phyloP scores from a whole-genome alignment of 2,329 filamentous ascomycete genomes.

The Cordyceps tenuipes region DNA sequence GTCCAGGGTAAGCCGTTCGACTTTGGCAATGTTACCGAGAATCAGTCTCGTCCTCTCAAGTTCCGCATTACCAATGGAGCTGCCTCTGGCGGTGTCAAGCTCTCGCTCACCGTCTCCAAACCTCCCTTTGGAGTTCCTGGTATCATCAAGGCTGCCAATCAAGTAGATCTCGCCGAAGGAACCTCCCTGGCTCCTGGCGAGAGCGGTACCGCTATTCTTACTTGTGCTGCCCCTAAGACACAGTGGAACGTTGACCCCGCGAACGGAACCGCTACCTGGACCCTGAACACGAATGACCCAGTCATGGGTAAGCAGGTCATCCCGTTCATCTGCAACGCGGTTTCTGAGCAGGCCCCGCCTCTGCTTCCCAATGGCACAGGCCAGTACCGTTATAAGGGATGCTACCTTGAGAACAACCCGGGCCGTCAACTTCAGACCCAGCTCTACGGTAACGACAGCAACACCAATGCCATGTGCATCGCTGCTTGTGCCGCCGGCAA shows the following conservation, averaged over 20 bases:
- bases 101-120: constrained; percentile 52
- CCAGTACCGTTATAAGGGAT: constrained; percentile 45
- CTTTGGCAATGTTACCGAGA: constrained; percentile 48
- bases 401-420: constrained; percentile 48
- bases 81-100: constrained; percentile 32
- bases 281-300: constrained; percentile 48
- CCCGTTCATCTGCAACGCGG: constrained; percentile 42
- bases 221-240: constrained; percentile 46
- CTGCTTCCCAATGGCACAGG: constrained; percentile 34
- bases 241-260: constrained; percentile 49
- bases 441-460: constrained; percentile 31
- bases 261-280: constrained; percentile 41
- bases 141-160: constrained; percentile 45
- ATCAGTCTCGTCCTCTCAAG: constrained; percentile 36
- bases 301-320: constrained; percentile 43
- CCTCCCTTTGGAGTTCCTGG: constrained; percentile 48
- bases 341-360: constrained; percentile 45
- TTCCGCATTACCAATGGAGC: constrained; percentile 47
- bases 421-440: constrained; percentile 39
- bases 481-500: constrained; percentile 29
- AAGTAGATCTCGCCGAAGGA: constrained; percentile 50
- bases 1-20: constrained; percentile 35
- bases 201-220: constrained; percentile 42
- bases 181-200: constrained; percentile 40
- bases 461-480: constrained; percentile 39